Evolutionary conservation across 164 flowering plant species (phyloP), one percentile per base, ranked within the genome.

Genomic region (Liriodendron chinense): DNA sequence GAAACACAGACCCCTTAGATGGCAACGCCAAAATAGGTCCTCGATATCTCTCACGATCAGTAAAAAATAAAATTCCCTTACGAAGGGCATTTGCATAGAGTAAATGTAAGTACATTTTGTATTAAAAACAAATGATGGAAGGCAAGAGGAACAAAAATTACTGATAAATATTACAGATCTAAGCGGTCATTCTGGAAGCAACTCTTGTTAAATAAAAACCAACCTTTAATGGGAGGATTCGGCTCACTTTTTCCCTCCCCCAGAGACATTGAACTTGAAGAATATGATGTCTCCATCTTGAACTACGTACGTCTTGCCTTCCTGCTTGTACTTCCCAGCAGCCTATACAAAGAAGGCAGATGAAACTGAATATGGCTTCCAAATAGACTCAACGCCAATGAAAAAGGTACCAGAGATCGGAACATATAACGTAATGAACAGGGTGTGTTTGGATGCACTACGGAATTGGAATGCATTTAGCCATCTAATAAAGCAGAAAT

Each of bases 211-310:
- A 12, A 28, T 13, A 67, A 12, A 28, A 67, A 34, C 69, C 16
- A 26, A 67, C 47, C 69, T 28, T 6, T 67, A 14, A 24, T 23
- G 24, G 47, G 56, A 47, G 62, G 49, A 12, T 53, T 53, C 18
- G 9, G 25, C 9, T 13, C 86, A 96, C 80, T 96, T 94, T 90
- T 96, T 96, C 65, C 97, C 98, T 6, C 98, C 98, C 9, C 98
- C 94, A 2, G 99, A 91, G 16, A 94, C 98, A 75, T 96, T 96
- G 84, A 96, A 96, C 83, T 96, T 96, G 91, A 96, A 96, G 80
- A 92, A 96, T 76, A 96, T 96, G 7, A 96, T 79, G 78, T 96
- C 99, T 59, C 88, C 98, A 80, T 96, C 99, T 82, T 91, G 98
- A 47, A 96, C 99, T 34, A 96, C 90, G 48, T 94, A 96, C 0